Conservation (phyloP, 1,139 yeast species). For the Geotrichum aggregatum region DNA sequence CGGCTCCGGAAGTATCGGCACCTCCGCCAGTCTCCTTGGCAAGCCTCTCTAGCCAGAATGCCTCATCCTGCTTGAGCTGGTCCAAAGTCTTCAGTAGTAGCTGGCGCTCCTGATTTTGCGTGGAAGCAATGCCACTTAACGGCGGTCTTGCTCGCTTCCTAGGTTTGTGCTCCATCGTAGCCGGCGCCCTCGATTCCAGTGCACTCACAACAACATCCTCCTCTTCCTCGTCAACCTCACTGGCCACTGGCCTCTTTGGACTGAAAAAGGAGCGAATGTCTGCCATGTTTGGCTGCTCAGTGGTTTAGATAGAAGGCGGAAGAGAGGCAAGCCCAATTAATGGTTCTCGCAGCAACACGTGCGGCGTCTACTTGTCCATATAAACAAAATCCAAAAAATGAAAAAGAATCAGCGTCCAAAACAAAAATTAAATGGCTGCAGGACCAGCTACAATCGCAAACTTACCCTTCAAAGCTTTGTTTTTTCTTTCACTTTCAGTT, state of each 20-base stretch:
- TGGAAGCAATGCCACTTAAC: too few relatives aligned
- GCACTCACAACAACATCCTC: not conserved
- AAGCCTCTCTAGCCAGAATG: conserved; percentile 3
- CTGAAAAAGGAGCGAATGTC: conserved; percentile 2
- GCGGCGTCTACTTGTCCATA: conserved; percentile 1
- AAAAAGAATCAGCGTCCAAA: not conserved
- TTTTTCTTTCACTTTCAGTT: not conserved
- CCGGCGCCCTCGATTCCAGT: too few relatives aligned
- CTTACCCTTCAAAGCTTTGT: not conserved
- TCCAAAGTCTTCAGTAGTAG: conserved; percentile 13
- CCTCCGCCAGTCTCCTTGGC: conserved; percentile 2
- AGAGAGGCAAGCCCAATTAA: not conserved
- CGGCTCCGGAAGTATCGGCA: not conserved
- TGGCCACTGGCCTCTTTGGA: not conserved
- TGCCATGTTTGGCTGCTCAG: conserved; percentile 3
- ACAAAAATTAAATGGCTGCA: not conserved
- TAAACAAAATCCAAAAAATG: not conserved
- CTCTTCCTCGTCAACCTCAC: not conserved
- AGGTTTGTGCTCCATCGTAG: too few relatives aligned
- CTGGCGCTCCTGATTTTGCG: conserved; percentile 1
- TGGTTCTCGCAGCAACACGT: not conserved
- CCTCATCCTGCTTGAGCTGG: conserved; percentile 17
- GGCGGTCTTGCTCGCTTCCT: too few relatives aligned
- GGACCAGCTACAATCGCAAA: not conserved
- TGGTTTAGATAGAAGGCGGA: not conserved